These are phyloP conservation scores for Metarhizium brunneum DNA, from an alignment of 2,329 filamentous ascomycete species.

Conservation along the genomic window DNA sequence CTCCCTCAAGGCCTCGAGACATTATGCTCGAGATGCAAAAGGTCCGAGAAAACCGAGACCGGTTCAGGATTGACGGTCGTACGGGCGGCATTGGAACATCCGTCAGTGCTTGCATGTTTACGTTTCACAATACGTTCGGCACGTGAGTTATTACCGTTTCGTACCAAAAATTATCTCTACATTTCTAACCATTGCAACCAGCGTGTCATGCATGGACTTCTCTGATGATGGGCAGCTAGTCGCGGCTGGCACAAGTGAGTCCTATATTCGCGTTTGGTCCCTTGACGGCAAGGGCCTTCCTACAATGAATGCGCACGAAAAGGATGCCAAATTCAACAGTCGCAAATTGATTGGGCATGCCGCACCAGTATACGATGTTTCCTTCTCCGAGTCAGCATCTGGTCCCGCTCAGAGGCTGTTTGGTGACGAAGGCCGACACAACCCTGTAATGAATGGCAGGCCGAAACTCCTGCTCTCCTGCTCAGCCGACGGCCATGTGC, in stretches of 20 bases:
- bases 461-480: conserved; percentile 77
- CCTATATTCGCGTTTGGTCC: conserved; percentile 91
- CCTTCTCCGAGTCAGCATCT: conserved; percentile 70
- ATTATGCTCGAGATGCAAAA: conserved; percentile 92
- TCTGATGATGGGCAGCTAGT: conserved; percentile 83
- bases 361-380: conserved; percentile 78
- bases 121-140: conserved; percentile 93
- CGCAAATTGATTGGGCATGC: conserved; percentile 80
- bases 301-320: conserved; percentile 51
- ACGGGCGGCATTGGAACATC: conserved; percentile 76
- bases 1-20: conserved; percentile 79
- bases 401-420: conserved; percentile 39
- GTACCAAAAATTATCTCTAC: not conserved
- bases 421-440: conserved; percentile 34
- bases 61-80: conserved; percentile 77
- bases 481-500: conserved; percentile 78
- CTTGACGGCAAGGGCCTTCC: conserved; percentile 75
- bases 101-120: conserved; percentile 93
- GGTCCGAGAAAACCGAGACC: conserved; percentile 83
- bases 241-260: conserved; percentile 83
- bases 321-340: conserved; percentile 51
- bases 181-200: conserved; percentile 22
- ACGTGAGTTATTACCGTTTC: conserved; percentile 44
- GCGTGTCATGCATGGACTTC: conserved; percentile 89
- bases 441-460: conserved; percentile 37